A percentile compares a stretch with the other conserved stretches of the same genome.
These are phyloP conservation scores for Calonectria naviculata DNA, from an alignment of 2,329 filamentous ascomycete genomes.

Conservation along the genomic window DNA sequence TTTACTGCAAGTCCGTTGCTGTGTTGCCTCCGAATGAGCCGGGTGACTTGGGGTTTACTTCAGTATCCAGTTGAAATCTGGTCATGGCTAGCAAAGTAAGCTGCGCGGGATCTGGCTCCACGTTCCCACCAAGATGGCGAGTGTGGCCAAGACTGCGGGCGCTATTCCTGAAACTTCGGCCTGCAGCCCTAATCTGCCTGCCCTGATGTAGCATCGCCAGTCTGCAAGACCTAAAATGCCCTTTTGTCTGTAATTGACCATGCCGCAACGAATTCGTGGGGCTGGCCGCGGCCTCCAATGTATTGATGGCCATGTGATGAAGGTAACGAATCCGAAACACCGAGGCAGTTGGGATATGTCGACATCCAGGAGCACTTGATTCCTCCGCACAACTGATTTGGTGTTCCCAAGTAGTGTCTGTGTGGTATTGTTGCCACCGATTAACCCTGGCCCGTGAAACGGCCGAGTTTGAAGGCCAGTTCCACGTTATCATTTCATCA, in stretches of 20 bases:
- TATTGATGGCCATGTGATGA: not conserved
- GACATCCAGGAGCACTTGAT: not conserved
- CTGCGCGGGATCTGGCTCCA: constrained; percentile 7
- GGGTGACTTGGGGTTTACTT: constrained; percentile 9
- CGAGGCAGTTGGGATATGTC: not conserved
- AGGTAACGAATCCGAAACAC: not conserved
- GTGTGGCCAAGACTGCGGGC: constrained; percentile 28
- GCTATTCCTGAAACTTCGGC: constrained; percentile 54
- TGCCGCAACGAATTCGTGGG: not conserved
- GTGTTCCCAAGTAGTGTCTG: not conserved
- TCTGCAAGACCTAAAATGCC: not conserved
- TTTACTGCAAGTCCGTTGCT: constrained; percentile 17
- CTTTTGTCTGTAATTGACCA: not conserved
- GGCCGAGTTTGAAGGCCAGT: not conserved
- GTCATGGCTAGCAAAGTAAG: not conserved
- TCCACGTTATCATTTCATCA: not conserved
- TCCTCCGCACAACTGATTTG: not conserved
- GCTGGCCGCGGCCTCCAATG: not conserved
- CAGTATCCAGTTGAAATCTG: constrained; percentile 6
- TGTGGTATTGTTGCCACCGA: not conserved
- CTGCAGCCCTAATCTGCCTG: constrained; percentile 45
- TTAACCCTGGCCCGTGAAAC: not conserved
- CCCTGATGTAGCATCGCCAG: not conserved
- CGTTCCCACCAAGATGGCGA: not conserved
- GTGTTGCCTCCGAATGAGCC: constrained; percentile 25